phyloP scores from a whole-genome alignment of 352 stramenopile species.

The Phytophthora tentaculata region DNA sequence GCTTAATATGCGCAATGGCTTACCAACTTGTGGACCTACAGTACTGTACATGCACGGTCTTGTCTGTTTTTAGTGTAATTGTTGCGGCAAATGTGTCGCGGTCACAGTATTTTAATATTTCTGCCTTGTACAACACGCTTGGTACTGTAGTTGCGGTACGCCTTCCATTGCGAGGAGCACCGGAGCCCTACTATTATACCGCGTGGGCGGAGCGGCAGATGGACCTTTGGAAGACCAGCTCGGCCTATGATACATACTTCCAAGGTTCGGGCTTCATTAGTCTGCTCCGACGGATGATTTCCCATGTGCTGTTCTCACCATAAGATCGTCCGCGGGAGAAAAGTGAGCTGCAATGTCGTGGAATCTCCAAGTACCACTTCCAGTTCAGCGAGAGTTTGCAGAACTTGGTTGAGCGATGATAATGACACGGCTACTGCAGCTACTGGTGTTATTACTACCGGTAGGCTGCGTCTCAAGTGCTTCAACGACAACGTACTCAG shows the following conservation, averaged over 20 bases:
- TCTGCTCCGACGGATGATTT: not conserved
- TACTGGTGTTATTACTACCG: not conserved
- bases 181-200: too few relatives aligned
- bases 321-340: slow-evolving; percentile 6
- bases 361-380: not conserved
- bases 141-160: not conserved
- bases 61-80: not conserved
- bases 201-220: too few relatives aligned
- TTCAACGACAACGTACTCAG: slow-evolving; percentile 4
- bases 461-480: not conserved
- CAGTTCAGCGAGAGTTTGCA: not conserved
- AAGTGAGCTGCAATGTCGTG: not conserved
- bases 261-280: too few relatives aligned
- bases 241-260: not conserved
- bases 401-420: not conserved
- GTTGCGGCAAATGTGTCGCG: too few relatives aligned
- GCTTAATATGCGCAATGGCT: not conserved
- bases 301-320: slow-evolving; percentile 1
- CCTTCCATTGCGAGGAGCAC: not conserved
- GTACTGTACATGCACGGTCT: too few relatives aligned
- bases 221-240: too few relatives aligned
- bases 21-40: too few relatives aligned
- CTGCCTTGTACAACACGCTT: not conserved
- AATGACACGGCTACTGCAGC: slow-evolving; percentile 1
- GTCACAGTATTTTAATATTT: too few relatives aligned